These are phyloP conservation scores for Hypomontagnella monticulosa DNA, from an alignment of 495 filamentous ascomycete species.

Conservation along the genomic window DNA sequence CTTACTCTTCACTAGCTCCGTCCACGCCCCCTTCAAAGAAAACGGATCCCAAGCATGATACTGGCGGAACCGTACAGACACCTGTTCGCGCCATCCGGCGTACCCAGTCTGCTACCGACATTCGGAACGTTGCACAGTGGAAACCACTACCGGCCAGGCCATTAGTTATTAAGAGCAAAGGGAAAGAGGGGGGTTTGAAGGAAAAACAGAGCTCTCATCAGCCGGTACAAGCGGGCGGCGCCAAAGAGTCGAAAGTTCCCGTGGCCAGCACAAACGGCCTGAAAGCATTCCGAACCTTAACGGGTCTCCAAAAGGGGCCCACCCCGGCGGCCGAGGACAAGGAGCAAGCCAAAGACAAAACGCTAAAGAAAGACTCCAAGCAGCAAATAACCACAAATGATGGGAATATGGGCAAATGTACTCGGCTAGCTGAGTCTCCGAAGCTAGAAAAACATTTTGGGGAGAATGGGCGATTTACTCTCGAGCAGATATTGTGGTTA, in stretches of 20 bases:
- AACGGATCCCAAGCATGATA: not conserved
- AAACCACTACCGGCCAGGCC: constrained; percentile 29
- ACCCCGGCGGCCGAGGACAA: not conserved
- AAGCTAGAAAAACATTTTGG: not conserved
- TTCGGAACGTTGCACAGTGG: not conserved
- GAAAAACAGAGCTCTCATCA: constrained; percentile 6
- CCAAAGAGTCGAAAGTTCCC: not conserved
- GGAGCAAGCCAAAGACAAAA: not conserved
- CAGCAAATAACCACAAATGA: not conserved
- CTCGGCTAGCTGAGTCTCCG: not conserved
- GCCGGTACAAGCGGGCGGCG: not conserved
- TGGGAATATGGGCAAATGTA: not conserved
- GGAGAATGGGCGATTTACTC: constrained; percentile 8
- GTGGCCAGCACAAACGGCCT: not conserved
- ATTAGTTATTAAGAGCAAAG: not conserved
- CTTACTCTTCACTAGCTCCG: constrained; percentile 14
- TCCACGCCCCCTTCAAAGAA: not conserved
- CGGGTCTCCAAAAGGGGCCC: not conserved
- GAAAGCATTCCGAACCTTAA: not conserved
- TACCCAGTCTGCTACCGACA: constrained; percentile 13
- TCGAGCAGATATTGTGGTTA: constrained; percentile 52
- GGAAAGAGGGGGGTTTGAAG: not conserved
- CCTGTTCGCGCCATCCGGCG: not conserved
- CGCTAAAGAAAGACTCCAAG: not conserved
- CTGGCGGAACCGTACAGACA: not conserved